phyloP scores from a whole-genome alignment of 179 eudicot genomes.

The Beta corolliflora region DNA sequence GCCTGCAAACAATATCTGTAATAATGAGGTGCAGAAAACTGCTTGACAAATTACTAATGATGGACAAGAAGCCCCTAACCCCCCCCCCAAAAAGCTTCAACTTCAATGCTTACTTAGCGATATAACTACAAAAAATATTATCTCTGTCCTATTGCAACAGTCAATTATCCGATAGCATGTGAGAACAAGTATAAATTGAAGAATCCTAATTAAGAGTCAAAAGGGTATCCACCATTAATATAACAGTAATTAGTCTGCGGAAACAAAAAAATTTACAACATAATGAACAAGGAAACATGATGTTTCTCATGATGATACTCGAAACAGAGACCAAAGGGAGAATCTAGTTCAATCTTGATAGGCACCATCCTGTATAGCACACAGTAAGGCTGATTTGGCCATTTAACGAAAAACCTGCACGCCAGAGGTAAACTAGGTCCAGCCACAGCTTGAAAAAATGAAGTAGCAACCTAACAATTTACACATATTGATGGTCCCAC shows the following conservation, averaged over 20 bases:
- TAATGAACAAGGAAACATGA: not conserved
- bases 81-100: not conserved
- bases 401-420: not conserved
- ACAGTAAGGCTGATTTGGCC: not conserved
- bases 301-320: not conserved
- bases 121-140: not conserved
- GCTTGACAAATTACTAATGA: not conserved
- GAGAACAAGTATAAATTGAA: not conserved
- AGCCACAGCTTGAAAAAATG: not conserved
- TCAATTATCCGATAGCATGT: not conserved
- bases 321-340: not conserved
- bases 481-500: not conserved
- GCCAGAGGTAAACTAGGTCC: not conserved
- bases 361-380: not conserved
- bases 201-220: not conserved
- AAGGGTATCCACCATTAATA: not conserved
- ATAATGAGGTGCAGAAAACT: conserved; percentile 12
- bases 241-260: not conserved
- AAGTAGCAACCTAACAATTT: not conserved
- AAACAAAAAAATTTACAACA: not conserved
- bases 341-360: not conserved
- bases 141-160: not conserved
- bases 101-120: not conserved
- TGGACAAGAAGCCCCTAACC: not conserved
- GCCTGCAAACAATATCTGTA: conserved; percentile 48